phyloP scores from a whole-genome alignment of 2,329 filamentous ascomycete species.

The Bertia moriformis region DNA sequence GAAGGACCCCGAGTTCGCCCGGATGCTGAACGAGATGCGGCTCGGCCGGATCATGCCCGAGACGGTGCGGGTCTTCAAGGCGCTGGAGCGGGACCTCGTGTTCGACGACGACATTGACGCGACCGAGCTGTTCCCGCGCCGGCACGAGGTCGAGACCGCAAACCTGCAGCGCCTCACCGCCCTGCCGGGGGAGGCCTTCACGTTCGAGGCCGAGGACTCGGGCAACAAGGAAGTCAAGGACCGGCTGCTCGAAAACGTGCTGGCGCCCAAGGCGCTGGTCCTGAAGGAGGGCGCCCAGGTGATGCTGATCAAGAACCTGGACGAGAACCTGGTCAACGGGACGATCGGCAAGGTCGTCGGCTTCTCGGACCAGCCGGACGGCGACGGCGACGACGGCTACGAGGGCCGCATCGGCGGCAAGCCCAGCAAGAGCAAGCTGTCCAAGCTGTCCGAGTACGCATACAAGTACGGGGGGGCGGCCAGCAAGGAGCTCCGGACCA shows the following conservation, averaged over 20 bases:
- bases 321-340: conserved; percentile 60
- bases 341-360: conserved; percentile 59
- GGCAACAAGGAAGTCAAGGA: conserved; percentile 63
- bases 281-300: conserved; percentile 64
- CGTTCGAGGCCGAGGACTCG: conserved; percentile 59
- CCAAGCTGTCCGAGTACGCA: not conserved
- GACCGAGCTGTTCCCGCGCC: conserved; percentile 85
- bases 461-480: conserved; percentile 4
- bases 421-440: conserved; percentile 31
- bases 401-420: conserved; percentile 26
- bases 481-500: conserved; percentile 27
- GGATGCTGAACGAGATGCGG: conserved; percentile 96
- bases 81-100: conserved; percentile 53
- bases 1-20: conserved; percentile 69
- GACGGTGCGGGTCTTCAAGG: conserved; percentile 65
- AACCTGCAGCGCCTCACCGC: conserved; percentile 62
- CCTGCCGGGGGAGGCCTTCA: conserved; percentile 52
- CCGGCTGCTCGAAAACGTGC: conserved; percentile 73
- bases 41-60: conserved; percentile 63
- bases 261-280: conserved; percentile 57
- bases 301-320: conserved; percentile 70
- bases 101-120: conserved; percentile 65
- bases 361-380: conserved; percentile 23
- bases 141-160: conserved; percentile 74
- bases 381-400: not conserved